phyloP scores from a whole-genome alignment of 306 rosid species.

The Malus asiatica region DNA sequence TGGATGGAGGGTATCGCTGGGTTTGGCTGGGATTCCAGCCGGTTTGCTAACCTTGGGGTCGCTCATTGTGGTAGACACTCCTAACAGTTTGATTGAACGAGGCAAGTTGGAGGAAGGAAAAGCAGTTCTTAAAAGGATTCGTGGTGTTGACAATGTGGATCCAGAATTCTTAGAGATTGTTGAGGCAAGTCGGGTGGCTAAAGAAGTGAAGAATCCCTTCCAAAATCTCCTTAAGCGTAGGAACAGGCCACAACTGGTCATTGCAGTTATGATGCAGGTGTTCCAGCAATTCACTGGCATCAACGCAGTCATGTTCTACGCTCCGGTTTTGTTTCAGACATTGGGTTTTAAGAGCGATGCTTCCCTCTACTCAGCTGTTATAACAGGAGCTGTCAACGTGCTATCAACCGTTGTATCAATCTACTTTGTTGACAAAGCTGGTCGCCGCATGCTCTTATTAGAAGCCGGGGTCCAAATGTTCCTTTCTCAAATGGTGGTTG shows the following conservation, averaged over 20 bases:
- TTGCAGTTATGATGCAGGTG: slow-evolving; percentile 33
- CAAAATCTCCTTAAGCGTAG: slow-evolving; percentile 32
- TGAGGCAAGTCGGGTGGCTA: slow-evolving; percentile 42
- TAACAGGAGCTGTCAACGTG: slow-evolving; percentile 59
- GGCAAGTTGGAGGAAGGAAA: slow-evolving; percentile 47
- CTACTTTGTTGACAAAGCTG: slow-evolving; percentile 38
- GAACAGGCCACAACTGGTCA: slow-evolving; percentile 47
- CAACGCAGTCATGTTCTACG: slow-evolving; percentile 66
- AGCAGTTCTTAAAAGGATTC: slow-evolving; percentile 40
- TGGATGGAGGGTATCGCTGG: slow-evolving; percentile 70
- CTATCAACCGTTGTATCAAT: slow-evolving; percentile 50
- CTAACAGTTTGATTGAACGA: slow-evolving; percentile 55
- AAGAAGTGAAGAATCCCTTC: slow-evolving; percentile 35
- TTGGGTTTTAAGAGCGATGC: slow-evolving; percentile 47
- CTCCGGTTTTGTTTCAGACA: slow-evolving; percentile 54
- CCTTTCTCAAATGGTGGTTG: slow-evolving; percentile 43
- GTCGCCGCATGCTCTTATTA: slow-evolving; percentile 37
- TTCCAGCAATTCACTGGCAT: slow-evolving; percentile 72
- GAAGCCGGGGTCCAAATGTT: slow-evolving; percentile 71
- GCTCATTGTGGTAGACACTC: slow-evolving; percentile 43
- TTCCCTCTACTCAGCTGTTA: slow-evolving; percentile 48
- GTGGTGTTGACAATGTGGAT: slow-evolving; percentile 48
- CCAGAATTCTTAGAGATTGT: slow-evolving; percentile 49
- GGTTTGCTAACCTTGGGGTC: slow-evolving; percentile 32
- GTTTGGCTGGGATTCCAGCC: slow-evolving; percentile 50